Percentiles rank a stretch among this genome's conserved stretches.
Conservation (phyloP, 495 filamentous ascomycete species). For the Tuber umbilicatum region DNA sequence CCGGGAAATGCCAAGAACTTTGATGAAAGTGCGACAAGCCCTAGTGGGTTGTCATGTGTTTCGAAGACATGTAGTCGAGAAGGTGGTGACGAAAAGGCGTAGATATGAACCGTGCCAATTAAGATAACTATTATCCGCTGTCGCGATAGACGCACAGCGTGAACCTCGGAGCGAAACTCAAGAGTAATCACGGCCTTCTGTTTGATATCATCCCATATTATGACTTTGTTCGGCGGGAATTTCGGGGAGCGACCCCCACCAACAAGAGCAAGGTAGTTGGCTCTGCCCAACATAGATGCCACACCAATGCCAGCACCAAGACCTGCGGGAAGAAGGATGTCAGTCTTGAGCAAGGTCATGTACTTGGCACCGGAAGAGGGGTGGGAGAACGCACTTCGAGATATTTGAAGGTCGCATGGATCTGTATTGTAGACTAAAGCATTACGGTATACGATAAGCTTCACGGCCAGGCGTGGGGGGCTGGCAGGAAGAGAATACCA, state of each 20-base stretch:
- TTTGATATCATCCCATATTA: conserved; percentile 87
- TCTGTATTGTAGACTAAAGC: conserved; percentile 66
- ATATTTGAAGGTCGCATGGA: conserved; percentile 66
- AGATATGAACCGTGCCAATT: conserved; percentile 74
- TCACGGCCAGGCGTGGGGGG: not conserved
- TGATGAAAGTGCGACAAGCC: conserved; percentile 69
- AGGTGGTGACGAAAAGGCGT: conserved; percentile 68
- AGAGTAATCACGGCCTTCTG: conserved; percentile 66
- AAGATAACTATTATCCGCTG: conserved; percentile 74
- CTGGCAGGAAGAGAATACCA: conserved; percentile 52
- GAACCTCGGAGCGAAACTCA: conserved; percentile 67
- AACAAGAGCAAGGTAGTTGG: conserved; percentile 82
- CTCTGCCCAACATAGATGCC: conserved; percentile 79
- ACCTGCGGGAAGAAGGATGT: conserved; percentile 48
- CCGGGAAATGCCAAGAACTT: conserved; percentile 75
- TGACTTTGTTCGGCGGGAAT: conserved; percentile 78
- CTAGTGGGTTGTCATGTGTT: conserved; percentile 78
- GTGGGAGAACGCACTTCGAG: conserved; percentile 51
- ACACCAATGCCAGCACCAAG: conserved; percentile 79
- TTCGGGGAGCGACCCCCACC: conserved; percentile 83
- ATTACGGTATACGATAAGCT: conserved; percentile 22
- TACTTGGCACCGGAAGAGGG: conserved; percentile 5
- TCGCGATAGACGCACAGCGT: conserved; percentile 69
- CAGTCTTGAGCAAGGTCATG: conserved; percentile 5
- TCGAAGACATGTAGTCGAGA: conserved; percentile 68